A percentile compares a stretch with the other conserved stretches of the same genome.
These are phyloP conservation scores for Macrophomina phaseolina DNA, from an alignment of 2,329 filamentous ascomycete species.

Conservation along the genomic window DNA sequence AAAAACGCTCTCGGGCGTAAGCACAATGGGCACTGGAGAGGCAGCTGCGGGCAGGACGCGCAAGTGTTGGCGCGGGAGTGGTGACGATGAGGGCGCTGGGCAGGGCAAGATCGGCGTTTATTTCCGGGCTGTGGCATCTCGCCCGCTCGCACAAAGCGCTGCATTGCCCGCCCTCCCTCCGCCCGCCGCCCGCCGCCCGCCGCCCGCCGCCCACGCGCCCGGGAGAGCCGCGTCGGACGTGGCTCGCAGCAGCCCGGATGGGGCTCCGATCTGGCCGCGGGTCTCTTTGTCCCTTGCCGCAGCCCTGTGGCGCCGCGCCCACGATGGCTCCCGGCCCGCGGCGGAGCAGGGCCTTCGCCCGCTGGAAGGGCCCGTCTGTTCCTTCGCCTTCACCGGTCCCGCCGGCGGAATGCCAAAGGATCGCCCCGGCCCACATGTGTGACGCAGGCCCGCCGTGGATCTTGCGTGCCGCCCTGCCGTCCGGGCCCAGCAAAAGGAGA, in stretches of 20 bases:
- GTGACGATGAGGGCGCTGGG: neutral
- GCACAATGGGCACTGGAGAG: no score
- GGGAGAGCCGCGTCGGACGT: neutral
- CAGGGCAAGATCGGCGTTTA: neutral
- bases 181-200: no score
- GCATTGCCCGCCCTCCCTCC: neutral
- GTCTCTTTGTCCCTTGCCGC: neutral
- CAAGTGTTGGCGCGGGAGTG: neutral
- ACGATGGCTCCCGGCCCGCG: neutral
- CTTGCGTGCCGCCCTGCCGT: conserved; percentile 2
- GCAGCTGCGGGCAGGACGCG: neutral
- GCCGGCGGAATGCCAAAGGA: neutral
- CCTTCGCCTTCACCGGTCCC: neutral
- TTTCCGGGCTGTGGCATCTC: neutral
- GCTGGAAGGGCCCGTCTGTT: neutral
- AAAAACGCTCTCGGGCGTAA: no score
- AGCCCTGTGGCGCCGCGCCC: neutral
- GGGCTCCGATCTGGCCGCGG: neutral
- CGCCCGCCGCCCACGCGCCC: neutral
- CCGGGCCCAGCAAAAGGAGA: neutral
- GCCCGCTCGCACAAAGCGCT: neutral
- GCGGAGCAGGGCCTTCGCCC: neutral
- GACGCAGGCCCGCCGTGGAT: conserved; percentile 13
- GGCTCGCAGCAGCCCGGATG: neutral
- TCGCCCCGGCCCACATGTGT: conserved; percentile 17